Percentiles rank a stretch among this genome's conserved stretches.
Conservation (phyloP, 192 early-diverging fungal genomes). For the Coemansia sp. region DNA sequence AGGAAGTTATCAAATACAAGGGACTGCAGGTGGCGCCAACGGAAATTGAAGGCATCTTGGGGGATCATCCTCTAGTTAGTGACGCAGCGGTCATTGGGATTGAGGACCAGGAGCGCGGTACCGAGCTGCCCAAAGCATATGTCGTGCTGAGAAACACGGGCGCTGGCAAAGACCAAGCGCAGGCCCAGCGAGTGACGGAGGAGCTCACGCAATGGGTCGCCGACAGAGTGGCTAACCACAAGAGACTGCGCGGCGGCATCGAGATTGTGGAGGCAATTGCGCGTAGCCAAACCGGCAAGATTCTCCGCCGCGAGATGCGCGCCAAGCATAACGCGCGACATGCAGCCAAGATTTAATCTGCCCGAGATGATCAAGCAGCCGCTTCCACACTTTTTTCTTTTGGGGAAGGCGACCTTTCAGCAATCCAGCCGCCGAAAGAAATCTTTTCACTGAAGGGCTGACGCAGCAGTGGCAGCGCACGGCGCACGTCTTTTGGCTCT, state of each 20-base stretch:
- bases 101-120: slow-evolving; percentile 52
- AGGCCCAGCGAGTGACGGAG: neutral
- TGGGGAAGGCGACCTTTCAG: too few relatives aligned
- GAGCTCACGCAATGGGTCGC: slow-evolving; percentile 21
- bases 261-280: slow-evolving; percentile 20
- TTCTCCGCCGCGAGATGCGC: slow-evolving; percentile 30
- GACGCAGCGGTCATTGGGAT: slow-evolving; percentile 69
- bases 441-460: too few relatives aligned
- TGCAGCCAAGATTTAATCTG: slow-evolving; percentile 23
- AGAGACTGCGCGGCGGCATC: slow-evolving; percentile 39
- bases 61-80: slow-evolving; percentile 60
- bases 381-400: neutral
- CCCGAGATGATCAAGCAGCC: neutral
- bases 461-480: too few relatives aligned
- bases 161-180: neutral
- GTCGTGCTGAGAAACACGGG: slow-evolving; percentile 47
- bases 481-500: too few relatives aligned
- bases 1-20: slow-evolving; percentile 94
- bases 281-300: slow-evolving; percentile 34
- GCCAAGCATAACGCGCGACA: slow-evolving; percentile 2
- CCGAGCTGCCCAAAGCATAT: slow-evolving; percentile 75
- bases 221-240: slow-evolving; percentile 26
- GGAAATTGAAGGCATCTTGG: slow-evolving; percentile 73
- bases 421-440: too few relatives aligned
- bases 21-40: slow-evolving; percentile 74